These are phyloP conservation scores for Verticillium nonalfalfae DNA, from an alignment of 2,329 filamentous ascomycete species.

Conservation along the genomic window DNA sequence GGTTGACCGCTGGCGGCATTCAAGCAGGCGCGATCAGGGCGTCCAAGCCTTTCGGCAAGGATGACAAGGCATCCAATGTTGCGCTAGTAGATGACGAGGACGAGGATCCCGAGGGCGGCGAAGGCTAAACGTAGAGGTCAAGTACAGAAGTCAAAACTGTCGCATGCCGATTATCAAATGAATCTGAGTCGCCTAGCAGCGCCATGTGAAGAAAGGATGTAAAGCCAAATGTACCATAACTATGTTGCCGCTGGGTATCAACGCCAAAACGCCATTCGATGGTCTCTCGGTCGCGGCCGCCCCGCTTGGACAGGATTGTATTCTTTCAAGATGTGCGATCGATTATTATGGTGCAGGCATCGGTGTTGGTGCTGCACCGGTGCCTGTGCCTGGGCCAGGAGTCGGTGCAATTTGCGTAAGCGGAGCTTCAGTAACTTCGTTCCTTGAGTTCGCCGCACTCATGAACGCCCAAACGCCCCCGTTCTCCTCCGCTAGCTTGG, in stretches of 20 bases:
- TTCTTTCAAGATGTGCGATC: neutral
- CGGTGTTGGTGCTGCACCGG: neutral
- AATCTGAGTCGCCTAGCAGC: neutral
- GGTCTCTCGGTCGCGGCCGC: no score
- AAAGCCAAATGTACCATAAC: neutral
- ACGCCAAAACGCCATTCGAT: neutral
- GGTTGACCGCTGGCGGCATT: constrained; percentile 65
- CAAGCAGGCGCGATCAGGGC: constrained; percentile 46
- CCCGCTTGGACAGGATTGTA: no score
- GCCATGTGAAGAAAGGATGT: neutral
- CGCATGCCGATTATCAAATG: neutral
- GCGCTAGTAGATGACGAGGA: constrained; percentile 38
- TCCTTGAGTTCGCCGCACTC: constrained; percentile 6
- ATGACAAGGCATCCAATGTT: constrained; percentile 24
- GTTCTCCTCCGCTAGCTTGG: constrained; percentile 22
- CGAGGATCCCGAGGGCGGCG: constrained; percentile 37
- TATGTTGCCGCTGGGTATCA: neutral
- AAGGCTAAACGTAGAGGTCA: constrained; percentile 23
- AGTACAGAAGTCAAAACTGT: neutral
- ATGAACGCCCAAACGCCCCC: constrained; percentile 30
- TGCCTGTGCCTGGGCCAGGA: neutral
- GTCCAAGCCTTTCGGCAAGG: constrained; percentile 31
- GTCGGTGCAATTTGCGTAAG: neutral
- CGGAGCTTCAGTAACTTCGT: neutral
- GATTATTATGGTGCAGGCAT: neutral